Base-by-base conservation (phyloP, 768 basidiomycete species). In the Calocera cornea region DNA sequence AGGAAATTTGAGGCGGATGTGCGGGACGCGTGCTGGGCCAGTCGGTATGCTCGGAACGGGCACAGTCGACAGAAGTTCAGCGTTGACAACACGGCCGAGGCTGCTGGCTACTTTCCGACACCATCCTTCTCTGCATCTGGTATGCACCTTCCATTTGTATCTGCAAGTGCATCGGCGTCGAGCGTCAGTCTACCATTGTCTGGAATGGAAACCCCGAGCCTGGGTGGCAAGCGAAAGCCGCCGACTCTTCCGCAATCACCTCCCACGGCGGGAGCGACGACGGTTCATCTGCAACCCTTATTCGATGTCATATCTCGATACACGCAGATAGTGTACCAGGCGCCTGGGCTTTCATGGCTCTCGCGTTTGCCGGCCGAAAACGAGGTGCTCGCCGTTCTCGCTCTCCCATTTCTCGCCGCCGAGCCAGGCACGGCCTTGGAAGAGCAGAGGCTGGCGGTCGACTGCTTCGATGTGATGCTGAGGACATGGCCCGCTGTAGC, bases 1-100 rank as follows among this genome's bases (percentile, higher is more conserved):
- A 27, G 54, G 54, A 27, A 33, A 31, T 60, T 60, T 31, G 54
- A 60, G 54, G 31, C 54, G 54, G 54, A 60, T 60, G 54, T 60
- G 54, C 24, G 54, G 54, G 54, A 60, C 10, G 54, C 54, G 27
- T 60, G 54, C 54, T 60, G 54, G 54, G 31, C 54, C 3, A 60
- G 54, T 27, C 2, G 31, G 31, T 60, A 60, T 60, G 54, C 54
- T 5, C 24, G 54, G 27, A 60, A 31, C 22, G 54, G 27, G 10
- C 54, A 60, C 31, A 22, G 5, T 2, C 24, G 54, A 60, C 54
- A 60, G 27, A 60, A 33, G 54, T 27, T 12, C 27, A 60, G 27
- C 16, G 54, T 33, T 10, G 54, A 60, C 27, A 60, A 60, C 54
- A 19, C 16, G 14, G 19, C 2, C 31, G 54, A 60, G 27, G 24